A percentile compares a stretch with the other conserved stretches of the same genome.
Evolutionary conservation across 2,329 filamentous ascomycete species (phyloP).

Genomic region (Exophiala sideris): DNA sequence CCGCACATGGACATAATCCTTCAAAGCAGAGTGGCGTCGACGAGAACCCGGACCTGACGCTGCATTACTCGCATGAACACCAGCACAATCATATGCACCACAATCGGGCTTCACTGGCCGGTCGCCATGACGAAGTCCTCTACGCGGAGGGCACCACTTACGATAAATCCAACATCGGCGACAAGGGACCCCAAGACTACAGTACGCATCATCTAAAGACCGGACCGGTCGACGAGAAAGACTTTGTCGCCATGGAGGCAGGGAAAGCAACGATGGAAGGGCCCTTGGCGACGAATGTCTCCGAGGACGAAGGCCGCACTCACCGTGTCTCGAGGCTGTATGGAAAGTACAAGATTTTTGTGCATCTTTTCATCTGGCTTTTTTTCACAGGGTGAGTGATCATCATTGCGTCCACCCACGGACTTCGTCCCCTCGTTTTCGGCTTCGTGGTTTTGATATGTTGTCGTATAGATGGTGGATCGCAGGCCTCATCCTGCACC

Average conservation of each 20-base stretch:
- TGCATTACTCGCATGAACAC: conserved; percentile 39
- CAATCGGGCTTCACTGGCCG: conserved; percentile 35
- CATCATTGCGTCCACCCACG: not conserved
- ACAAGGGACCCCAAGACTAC: conserved; percentile 41
- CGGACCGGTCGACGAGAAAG: conserved; percentile 28
- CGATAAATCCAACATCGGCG: conserved; percentile 38
- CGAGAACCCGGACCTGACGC: conserved; percentile 34
- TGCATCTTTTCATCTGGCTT: conserved; percentile 41
- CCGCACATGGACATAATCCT: conserved; percentile 27
- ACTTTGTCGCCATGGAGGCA: conserved; percentile 34
- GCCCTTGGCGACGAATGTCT: conserved; percentile 30
- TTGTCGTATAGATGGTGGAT: conserved; percentile 63
- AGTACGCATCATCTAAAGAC: conserved; percentile 34
- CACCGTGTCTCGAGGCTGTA: conserved; percentile 41
- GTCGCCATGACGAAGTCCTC: conserved; percentile 43
- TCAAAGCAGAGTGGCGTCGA: conserved; percentile 26
- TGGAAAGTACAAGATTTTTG: conserved; percentile 44
- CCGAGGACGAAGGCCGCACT: conserved; percentile 33
- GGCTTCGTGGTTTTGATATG: conserved; percentile 4
- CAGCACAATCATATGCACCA: conserved; percentile 41
- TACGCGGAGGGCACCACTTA: conserved; percentile 46
- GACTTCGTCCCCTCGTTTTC: too few relatives aligned
- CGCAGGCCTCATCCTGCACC: conserved; percentile 68
- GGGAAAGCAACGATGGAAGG: conserved; percentile 41
- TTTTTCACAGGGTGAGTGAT: conserved; percentile 25